A percentile compares a stretch with the other conserved stretches of the same genome.
Conservation (phyloP, 75 land plant species). For the Adiantum capillusveneris region DNA sequence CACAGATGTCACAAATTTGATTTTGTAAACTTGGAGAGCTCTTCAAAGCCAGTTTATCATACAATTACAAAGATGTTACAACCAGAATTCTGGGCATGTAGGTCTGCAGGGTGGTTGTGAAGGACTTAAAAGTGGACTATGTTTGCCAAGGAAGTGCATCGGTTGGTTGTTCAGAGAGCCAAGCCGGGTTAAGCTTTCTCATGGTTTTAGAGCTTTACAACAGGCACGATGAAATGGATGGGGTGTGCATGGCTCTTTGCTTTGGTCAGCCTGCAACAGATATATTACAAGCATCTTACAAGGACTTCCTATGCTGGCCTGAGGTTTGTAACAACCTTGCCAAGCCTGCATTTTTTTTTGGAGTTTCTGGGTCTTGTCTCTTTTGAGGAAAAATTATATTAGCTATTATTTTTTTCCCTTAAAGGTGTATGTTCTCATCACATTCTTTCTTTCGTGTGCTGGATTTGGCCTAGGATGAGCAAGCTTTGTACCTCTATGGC, state of each 20-base stretch:
- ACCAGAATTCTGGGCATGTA: background rate
- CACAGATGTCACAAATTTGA: too few relatives aligned
- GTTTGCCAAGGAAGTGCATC: background rate
- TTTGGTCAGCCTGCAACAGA: constrained; percentile 14
- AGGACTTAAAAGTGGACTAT: background rate
- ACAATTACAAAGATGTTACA: too few relatives aligned
- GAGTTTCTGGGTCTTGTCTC: background rate
- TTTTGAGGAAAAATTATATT: too few relatives aligned
- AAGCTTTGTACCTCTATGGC: constrained; percentile 71
- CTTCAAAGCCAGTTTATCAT: too few relatives aligned
- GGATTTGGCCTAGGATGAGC: constrained; percentile 56
- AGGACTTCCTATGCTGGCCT: constrained; percentile 17
- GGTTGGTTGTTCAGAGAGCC: too few relatives aligned
- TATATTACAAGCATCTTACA: constrained; percentile 9
- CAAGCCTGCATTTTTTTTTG: too few relatives aligned
- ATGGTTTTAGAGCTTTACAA: constrained; percentile 1
- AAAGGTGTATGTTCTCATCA: background rate
- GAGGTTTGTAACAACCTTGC: constrained; percentile 7
- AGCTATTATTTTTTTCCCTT: too few relatives aligned
- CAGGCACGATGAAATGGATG: background rate
- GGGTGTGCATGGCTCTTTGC: constrained; percentile 3
- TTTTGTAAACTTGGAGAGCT: too few relatives aligned
- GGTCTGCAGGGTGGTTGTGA: constrained; percentile 19
- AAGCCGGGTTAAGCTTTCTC: background rate
- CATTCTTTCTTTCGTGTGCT: background rate